phyloP scores from a whole-genome alignment of 2,329 filamentous ascomycete genomes.

The Penicillium corylophilum region DNA sequence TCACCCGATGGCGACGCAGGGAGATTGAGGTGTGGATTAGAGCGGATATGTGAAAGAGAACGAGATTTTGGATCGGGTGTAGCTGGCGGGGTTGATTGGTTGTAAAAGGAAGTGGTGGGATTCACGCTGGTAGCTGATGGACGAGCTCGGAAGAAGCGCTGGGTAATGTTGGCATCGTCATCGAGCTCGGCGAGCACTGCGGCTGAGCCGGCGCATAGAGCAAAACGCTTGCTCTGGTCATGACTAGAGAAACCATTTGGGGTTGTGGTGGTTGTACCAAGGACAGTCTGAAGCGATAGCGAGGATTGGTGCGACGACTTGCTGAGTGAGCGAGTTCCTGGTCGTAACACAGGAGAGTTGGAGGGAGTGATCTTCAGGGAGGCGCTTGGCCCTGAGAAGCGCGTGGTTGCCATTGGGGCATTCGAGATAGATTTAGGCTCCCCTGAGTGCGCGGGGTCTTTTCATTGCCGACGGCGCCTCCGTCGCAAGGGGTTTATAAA shows the following conservation, averaged over 20 bases:
- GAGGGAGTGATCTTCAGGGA: constrained; percentile 70
- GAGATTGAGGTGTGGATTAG: constrained; percentile 45
- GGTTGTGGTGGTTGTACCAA: constrained; percentile 84
- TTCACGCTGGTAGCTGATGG: constrained; percentile 70
- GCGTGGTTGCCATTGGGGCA: constrained; percentile 39
- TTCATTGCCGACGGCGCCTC: constrained; percentile 34
- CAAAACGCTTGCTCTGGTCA: constrained; percentile 68
- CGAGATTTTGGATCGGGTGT: constrained; percentile 58
- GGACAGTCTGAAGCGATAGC: constrained; percentile 76
- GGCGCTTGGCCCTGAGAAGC: constrained; percentile 30
- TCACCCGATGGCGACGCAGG: constrained; percentile 51
- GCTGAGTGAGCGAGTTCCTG: constrained; percentile 63
- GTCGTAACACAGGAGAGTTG: constrained; percentile 68
- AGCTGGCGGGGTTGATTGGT: constrained; percentile 55
- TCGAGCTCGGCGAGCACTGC: constrained; percentile 85
- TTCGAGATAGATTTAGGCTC: constrained; percentile 26
- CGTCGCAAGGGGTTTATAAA: constrained; percentile 6
- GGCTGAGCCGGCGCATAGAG: constrained; percentile 88
- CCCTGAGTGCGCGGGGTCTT: constrained; percentile 23
- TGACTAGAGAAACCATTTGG: constrained; percentile 85
- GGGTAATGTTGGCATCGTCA: constrained; percentile 61
- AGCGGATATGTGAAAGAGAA: constrained; percentile 56
- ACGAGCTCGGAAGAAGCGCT: constrained; percentile 87
- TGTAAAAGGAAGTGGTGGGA: constrained; percentile 53
- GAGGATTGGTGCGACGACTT: constrained; percentile 48